These are phyloP conservation scores for Rubroshorea leprosula DNA, from an alignment of 345 rosid species.

Conservation along the genomic window DNA sequence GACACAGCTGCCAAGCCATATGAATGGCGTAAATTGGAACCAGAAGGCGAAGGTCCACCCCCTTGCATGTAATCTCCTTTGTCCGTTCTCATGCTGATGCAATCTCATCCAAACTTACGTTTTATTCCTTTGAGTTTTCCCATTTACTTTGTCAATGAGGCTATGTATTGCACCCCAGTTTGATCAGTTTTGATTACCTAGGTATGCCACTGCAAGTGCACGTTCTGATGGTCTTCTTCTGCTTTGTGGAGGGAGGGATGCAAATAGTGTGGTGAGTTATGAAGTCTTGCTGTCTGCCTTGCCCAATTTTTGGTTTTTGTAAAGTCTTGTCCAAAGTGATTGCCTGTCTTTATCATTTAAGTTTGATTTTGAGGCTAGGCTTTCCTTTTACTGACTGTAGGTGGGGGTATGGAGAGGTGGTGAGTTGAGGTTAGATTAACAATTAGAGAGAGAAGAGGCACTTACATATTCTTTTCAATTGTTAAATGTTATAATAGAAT, in stretches of 20 bases:
- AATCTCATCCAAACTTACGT: too few species aligned
- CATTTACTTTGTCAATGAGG: slow-evolving; percentile 1
- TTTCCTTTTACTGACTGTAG: not conserved
- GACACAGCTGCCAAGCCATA: slow-evolving; percentile 99
- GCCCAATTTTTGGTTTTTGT: slow-evolving; percentile 6
- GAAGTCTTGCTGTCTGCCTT: not conserved
- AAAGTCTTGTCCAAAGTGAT: not conserved
- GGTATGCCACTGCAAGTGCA: slow-evolving; percentile 99
- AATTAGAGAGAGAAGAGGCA: too few species aligned
- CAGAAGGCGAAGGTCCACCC: slow-evolving; percentile 99
- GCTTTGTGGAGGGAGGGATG: slow-evolving; percentile 99
- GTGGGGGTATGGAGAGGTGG: not conserved
- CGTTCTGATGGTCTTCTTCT: slow-evolving; percentile 99
- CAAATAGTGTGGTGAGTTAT: slow-evolving; percentile 84
- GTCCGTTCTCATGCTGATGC: not conserved
- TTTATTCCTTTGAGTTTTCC: not conserved
- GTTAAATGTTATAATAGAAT: too few species aligned
- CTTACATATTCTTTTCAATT: too few species aligned
- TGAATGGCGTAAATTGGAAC: slow-evolving; percentile 99
- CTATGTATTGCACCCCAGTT: slow-evolving; percentile 1
- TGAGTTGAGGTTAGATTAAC: too few species aligned
- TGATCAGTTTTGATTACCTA: slow-evolving; percentile 26
- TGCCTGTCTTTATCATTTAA: not conserved
- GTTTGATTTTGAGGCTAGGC: not conserved
- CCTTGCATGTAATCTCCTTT: slow-evolving; percentile 82